These are phyloP conservation scores for Eimeria necatrix DNA, from an alignment of 169 alveolate species.

Conservation along the genomic window DNA sequence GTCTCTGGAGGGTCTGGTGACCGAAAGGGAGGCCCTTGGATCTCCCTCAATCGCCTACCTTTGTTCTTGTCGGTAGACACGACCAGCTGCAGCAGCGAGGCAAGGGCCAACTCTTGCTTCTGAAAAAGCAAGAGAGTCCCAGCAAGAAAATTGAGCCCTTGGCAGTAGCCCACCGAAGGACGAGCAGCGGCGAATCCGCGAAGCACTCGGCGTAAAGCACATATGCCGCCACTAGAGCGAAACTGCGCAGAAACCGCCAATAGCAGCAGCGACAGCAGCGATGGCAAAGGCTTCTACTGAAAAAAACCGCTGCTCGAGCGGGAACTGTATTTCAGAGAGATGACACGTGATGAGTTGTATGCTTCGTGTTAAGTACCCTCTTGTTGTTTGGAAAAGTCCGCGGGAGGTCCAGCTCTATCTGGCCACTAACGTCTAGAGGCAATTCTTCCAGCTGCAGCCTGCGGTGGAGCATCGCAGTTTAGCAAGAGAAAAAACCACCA, in stretches of 20 bases:
- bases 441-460: conserved; percentile 86
- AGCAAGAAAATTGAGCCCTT: conserved; percentile 89
- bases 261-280: conserved; percentile 26
- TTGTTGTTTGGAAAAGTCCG: conserved; percentile 92
- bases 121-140: conserved; percentile 90
- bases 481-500: not conserved
- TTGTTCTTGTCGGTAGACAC: conserved; percentile 87
- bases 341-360: not conserved
- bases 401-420: conserved; percentile 90
- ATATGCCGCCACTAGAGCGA: conserved; percentile 82
- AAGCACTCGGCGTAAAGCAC: conserved; percentile 88
- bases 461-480: not conserved
- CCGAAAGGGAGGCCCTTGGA: no score
- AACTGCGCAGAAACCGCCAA: conserved; percentile 36
- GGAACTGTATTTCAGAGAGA: not conserved
- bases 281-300: not conserved
- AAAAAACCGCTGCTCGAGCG: not conserved
- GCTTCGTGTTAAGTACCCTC: conserved; percentile 82
- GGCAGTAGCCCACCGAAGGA: conserved; percentile 91
- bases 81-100: conserved; percentile 91
- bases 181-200: conserved; percentile 91
- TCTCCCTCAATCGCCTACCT: conserved; percentile 69
- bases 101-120: conserved; percentile 90
- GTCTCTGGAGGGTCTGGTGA: no score
- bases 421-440: conserved; percentile 86